These are phyloP conservation scores for Oidiodendron maius DNA, from an alignment of 495 filamentous ascomycete genomes.

Conservation along the genomic window DNA sequence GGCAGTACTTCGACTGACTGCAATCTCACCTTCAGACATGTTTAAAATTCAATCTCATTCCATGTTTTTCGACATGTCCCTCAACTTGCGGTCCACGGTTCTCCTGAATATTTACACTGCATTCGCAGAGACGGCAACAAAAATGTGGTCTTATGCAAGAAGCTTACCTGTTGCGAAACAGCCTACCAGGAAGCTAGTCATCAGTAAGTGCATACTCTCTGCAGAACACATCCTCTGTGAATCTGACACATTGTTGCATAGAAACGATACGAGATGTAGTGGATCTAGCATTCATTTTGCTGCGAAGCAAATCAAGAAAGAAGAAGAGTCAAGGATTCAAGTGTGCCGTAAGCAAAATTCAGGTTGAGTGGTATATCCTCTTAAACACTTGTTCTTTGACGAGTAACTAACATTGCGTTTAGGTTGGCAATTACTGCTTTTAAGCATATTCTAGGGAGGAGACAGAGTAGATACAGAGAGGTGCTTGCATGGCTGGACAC, in stretches of 20 bases:
- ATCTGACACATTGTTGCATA: conserved; percentile 18
- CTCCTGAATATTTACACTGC: conserved; percentile 67
- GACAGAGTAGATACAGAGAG: conserved; percentile 59
- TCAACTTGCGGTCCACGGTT: conserved; percentile 66
- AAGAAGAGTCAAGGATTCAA: conserved; percentile 43
- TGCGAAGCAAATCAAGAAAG: conserved; percentile 52
- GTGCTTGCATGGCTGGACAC: conserved; percentile 58
- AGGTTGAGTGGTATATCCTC: conserved; percentile 60
- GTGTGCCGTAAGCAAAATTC: conserved; percentile 54
- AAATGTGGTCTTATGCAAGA: conserved; percentile 74
- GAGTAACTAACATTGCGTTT: background rate
- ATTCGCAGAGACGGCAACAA: conserved; percentile 72
- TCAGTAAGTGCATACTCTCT: conserved; percentile 40
- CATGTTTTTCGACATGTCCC: conserved; percentile 82
- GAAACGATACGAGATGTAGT: conserved; percentile 63
- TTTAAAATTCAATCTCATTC: conserved; percentile 84
- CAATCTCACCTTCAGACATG: conserved; percentile 32
- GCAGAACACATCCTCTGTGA: background rate
- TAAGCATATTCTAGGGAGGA: conserved; percentile 53
- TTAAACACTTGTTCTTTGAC: conserved; percentile 13
- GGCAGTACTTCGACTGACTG: background rate
- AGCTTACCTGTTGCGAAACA: conserved; percentile 50
- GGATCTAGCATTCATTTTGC: conserved; percentile 55
- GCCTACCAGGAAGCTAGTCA: conserved; percentile 48
- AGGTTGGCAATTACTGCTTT: conserved; percentile 63